A percentile compares a stretch with the other conserved stretches of the same genome.
Conservation (phyloP, 2,329 filamentous ascomycete genomes). For the Colletotrichum aenigma region DNA sequence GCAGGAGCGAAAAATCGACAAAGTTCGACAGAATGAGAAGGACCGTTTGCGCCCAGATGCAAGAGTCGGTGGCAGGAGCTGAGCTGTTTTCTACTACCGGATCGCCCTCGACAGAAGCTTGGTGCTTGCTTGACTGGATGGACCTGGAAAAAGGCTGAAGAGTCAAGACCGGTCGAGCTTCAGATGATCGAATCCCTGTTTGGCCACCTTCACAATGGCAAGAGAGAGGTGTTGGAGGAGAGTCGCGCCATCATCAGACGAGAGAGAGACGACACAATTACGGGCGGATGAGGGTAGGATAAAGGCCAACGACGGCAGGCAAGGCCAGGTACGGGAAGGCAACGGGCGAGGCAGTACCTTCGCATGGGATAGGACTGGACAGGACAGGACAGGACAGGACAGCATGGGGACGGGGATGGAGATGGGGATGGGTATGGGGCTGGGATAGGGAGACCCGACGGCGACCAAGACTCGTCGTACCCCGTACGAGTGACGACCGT, state of each 20-base stretch:
- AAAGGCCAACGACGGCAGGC: not conserved
- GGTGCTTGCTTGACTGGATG: not conserved
- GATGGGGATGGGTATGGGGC: not conserved
- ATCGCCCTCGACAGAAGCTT: not conserved
- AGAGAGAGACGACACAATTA: constrained; percentile 6
- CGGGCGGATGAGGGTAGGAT: constrained; percentile 1
- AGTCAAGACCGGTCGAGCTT: not conserved
- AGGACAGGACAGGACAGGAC: not conserved
- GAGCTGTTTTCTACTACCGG: not conserved
- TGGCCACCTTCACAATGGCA: not conserved
- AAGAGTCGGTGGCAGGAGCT: not conserved
- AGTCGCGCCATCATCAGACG: constrained; percentile 13
- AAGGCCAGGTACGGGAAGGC: not conserved
- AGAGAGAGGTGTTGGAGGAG: not conserved
- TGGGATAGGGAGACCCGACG: not conserved
- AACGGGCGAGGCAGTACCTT: not conserved
- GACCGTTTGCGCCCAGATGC: not conserved
- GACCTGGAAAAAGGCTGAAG: not conserved
- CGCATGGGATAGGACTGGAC: not conserved
- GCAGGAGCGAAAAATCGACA: not conserved
- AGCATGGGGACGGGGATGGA: not conserved
- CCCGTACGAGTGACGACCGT: not conserved
- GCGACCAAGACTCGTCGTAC: not conserved
- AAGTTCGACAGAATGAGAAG: not conserved
- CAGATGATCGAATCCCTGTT: not conserved